Conservation (phyloP, 2,329 filamentous ascomycete genomes). For the Alternaria sp. region DNA sequence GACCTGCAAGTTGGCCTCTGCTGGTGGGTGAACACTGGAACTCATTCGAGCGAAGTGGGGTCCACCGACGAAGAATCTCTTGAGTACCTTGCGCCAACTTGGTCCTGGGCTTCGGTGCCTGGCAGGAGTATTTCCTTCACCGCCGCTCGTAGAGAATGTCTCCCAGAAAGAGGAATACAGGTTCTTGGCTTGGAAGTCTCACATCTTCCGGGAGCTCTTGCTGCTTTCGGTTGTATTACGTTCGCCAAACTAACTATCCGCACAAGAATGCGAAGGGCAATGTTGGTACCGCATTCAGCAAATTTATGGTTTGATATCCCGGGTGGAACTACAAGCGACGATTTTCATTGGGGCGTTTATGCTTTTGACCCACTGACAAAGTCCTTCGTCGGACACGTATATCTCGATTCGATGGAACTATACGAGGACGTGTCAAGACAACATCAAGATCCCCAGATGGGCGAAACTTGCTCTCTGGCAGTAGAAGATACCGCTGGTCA, state of each 20-base stretch:
- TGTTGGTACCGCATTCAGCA: neutral
- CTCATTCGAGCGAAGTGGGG: neutral
- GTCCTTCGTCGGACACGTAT: no score
- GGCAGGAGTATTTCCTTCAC: neutral
- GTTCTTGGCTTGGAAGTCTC: neutral
- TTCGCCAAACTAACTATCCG: neutral
- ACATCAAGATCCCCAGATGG: no score
- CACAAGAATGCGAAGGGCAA: neutral
- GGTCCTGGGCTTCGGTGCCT: neutral
- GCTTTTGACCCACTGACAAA: no score
- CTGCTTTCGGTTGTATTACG: neutral
- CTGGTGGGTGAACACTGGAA: no score
- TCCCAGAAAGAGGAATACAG: neutral
- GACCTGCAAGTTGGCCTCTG: neutral
- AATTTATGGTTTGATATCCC: slow-evolving; percentile 13
- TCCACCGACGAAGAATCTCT: neutral
- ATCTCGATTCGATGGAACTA: no score
- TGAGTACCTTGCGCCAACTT: neutral
- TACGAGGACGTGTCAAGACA: no score
- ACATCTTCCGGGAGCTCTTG: neutral
- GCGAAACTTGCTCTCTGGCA: no score
- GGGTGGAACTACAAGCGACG: neutral
- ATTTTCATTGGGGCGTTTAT: no score
- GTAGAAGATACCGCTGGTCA: no score
- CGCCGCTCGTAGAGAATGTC: no score